These are phyloP conservation scores for Madurella mycetomatis DNA, from an alignment of 2,329 filamentous ascomycete genomes.

Conservation along the genomic window DNA sequence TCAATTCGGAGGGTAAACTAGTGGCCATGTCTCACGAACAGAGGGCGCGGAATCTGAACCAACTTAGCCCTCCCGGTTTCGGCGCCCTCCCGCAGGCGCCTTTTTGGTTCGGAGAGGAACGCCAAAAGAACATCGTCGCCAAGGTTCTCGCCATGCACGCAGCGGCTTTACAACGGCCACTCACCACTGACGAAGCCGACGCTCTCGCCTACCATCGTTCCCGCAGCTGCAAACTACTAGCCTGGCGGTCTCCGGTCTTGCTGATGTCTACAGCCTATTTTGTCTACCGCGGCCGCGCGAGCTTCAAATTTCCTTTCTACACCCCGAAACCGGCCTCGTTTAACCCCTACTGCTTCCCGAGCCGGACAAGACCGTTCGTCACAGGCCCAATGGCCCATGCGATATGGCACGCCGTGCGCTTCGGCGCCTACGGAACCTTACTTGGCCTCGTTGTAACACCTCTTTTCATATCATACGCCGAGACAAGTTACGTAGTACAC, in stretches of 20 bases:
- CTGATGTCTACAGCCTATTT: conserved; percentile 9
- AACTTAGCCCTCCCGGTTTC: conserved; percentile 16
- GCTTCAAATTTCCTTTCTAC: conserved; percentile 23
- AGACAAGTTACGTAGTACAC: conserved; percentile 3
- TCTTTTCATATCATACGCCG: conserved; percentile 6
- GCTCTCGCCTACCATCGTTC: conserved; percentile 15
- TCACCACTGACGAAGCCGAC: conserved; percentile 17
- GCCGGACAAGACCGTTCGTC: background rate
- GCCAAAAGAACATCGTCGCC: conserved; percentile 12
- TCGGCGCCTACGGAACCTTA: conserved; percentile 8
- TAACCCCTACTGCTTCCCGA: conserved; percentile 20
- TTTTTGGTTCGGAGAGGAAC: conserved; percentile 7
- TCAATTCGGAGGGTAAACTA: background rate
- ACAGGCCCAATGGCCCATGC: conserved; percentile 8
- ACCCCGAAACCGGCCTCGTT: conserved; percentile 18
- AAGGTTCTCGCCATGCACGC: conserved; percentile 1
- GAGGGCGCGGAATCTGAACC: conserved; percentile 2
- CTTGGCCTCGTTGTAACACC: background rate
- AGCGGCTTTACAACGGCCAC: conserved; percentile 2
- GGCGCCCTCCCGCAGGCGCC: conserved; percentile 21
- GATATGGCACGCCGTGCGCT: conserved; percentile 18
- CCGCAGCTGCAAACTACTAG: background rate
- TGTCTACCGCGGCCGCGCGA: conserved; percentile 9
- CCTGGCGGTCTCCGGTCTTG: conserved; percentile 9
- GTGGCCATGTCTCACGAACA: background rate